Percentiles rank a stretch among this genome's conserved stretches.
These are phyloP conservation scores for Aegilops bicornis DNA, from an alignment of 176 grass and related monocot species.

Conservation along the genomic window DNA sequence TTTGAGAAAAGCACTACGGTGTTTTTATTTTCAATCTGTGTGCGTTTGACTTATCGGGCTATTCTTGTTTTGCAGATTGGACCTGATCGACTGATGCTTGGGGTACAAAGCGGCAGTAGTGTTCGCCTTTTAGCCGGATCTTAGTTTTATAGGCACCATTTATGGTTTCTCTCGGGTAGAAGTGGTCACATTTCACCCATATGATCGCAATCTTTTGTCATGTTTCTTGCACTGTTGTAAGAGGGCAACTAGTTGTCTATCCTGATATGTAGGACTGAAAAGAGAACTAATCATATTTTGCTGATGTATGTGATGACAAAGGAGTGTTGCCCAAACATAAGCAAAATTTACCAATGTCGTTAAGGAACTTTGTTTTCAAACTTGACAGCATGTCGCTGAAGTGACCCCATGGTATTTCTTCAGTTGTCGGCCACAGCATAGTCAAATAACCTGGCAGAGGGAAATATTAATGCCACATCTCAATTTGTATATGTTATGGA, in stretches of 20 bases:
- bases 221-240: background rate
- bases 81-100: background rate
- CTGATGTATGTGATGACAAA: background rate
- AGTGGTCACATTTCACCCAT: background rate
- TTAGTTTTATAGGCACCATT: background rate
- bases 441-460: background rate
- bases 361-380: background rate
- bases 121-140: background rate
- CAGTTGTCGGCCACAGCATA: background rate
- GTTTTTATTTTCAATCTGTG: background rate
- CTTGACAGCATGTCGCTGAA: background rate
- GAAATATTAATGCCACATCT: too few species aligned
- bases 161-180: background rate
- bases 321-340: background rate
- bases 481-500: too few species aligned
- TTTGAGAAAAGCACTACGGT: background rate
- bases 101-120: background rate
- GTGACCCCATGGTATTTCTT: background rate
- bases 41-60: background rate
- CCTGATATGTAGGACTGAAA: background rate
- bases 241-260: background rate
- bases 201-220: background rate
- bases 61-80: slow-evolving; percentile 19
- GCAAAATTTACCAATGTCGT: background rate
- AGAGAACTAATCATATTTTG: background rate